Conservation (phyloP, 768 basidiomycete genomes). For the Saitozyma sp. region DNA sequence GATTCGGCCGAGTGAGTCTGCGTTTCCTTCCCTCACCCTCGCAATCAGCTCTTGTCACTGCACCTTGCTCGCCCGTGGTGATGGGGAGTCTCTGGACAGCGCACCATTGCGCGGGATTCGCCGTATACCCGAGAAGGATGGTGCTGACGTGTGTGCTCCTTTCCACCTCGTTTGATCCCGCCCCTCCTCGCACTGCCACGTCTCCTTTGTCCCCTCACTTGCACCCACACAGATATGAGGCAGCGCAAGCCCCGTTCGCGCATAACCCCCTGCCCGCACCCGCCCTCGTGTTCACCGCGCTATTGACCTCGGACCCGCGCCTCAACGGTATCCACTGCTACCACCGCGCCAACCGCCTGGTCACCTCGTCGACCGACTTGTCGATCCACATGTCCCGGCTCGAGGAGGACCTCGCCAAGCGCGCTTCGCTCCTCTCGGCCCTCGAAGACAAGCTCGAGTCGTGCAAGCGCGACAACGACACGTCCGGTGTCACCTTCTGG, state of each 20-base stretch:
- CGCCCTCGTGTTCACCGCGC: conserved; percentile 45
- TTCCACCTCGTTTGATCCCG: neutral
- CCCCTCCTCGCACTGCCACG: no score
- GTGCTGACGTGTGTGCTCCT: neutral
- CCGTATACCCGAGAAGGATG: neutral
- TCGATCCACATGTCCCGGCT: conserved; percentile 15
- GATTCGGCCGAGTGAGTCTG: conserved; percentile 46
- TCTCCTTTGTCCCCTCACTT: neutral
- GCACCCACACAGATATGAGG: conserved; percentile 36
- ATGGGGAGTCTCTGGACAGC: no score
- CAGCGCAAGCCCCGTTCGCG: conserved; percentile 35
- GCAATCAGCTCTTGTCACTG: neutral
- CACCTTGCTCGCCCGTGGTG: no score
- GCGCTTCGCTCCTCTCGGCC: conserved; percentile 27
- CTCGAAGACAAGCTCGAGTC: conserved; percentile 31
- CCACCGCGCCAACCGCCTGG: conserved; percentile 37
- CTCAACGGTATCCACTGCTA: conserved; percentile 42
- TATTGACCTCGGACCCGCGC: conserved; percentile 45
- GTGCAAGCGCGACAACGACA: conserved; percentile 21
- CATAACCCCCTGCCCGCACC: conserved; percentile 34
- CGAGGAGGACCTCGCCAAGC: conserved; percentile 24
- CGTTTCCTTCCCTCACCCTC: neutral
- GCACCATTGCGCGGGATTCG: no score
- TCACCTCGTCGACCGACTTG: conserved; percentile 20
- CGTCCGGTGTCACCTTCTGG: conserved; percentile 36